These are phyloP conservation scores for Aegilops umbellulata DNA, from an alignment of 176 grass and related monocot genomes.

Conservation along the genomic window DNA sequence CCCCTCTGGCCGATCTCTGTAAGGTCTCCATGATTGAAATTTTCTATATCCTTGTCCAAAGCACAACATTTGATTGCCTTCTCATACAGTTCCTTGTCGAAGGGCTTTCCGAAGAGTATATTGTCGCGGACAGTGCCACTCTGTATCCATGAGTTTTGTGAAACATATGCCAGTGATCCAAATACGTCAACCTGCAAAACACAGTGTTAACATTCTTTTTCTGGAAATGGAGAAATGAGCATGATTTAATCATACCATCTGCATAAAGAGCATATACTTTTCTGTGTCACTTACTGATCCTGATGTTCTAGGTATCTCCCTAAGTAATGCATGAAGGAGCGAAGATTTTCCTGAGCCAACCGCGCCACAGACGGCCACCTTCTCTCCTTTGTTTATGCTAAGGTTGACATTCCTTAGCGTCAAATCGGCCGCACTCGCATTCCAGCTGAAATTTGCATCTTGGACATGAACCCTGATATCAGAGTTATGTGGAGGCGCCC, in stretches of 20 bases:
- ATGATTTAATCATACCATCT: background rate
- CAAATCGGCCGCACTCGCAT: conserved; percentile 32
- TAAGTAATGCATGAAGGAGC: conserved; percentile 71
- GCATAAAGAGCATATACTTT: background rate
- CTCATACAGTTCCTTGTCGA: conserved; percentile 54
- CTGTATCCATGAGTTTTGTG: conserved; percentile 92
- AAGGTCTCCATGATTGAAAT: conserved; percentile 74
- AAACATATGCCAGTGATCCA: conserved; percentile 79
- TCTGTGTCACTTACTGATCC: conserved; percentile 62
- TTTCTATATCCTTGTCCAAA: conserved; percentile 83
- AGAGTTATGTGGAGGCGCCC: conserved; percentile 21
- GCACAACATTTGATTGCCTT: conserved; percentile 71
- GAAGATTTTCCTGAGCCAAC: conserved; percentile 94
- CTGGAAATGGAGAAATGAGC: background rate
- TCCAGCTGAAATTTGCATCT: conserved; percentile 68
- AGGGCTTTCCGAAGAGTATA: conserved; percentile 84
- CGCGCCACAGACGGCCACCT: conserved; percentile 73
- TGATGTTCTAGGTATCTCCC: conserved; percentile 73
- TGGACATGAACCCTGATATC: conserved; percentile 41
- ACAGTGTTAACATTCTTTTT: background rate
- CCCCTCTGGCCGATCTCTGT: conserved; percentile 97
- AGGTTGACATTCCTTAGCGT: conserved; percentile 63
- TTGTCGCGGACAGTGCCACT: conserved; percentile 87
- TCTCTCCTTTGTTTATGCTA: conserved; percentile 51
- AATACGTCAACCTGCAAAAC: conserved; percentile 67